Conservation (phyloP, 768 basidiomycete genomes). For the Dioszegia aurantiaca region DNA sequence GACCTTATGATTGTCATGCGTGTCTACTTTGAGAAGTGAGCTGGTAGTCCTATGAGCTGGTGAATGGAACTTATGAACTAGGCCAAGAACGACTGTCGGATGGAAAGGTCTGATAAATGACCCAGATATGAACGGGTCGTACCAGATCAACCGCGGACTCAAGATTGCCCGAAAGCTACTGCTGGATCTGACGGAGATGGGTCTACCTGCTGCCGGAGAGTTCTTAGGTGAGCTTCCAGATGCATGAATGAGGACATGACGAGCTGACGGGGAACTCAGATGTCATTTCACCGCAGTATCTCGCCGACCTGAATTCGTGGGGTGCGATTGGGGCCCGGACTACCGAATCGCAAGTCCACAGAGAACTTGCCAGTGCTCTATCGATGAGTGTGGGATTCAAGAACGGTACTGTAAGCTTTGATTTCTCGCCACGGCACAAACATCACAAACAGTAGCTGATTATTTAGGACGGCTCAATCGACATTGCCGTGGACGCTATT, state of each 20-base stretch:
- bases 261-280: slow-evolving; percentile 30
- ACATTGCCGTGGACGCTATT: slow-evolving; percentile 92
- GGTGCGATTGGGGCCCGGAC: slow-evolving; percentile 66
- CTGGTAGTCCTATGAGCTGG: no score
- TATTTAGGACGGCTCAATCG: slow-evolving; percentile 72
- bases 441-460: not conserved
- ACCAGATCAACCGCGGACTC: slow-evolving; percentile 95
- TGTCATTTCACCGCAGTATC: slow-evolving; percentile 55
- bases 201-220: slow-evolving; percentile 93
- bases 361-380: slow-evolving; percentile 57
- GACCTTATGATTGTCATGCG: slow-evolving; percentile 96
- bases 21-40: slow-evolving; percentile 90
- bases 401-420: slow-evolving; percentile 67
- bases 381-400: slow-evolving; percentile 98
- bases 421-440: not conserved
- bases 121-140: slow-evolving; percentile 82
- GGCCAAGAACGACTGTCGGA: slow-evolving; percentile 80
- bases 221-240: slow-evolving; percentile 60
- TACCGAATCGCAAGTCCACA: slow-evolving; percentile 52
- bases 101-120: slow-evolving; percentile 99
- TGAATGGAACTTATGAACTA: no score
- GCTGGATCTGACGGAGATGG: slow-evolving; percentile 82
- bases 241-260: not conserved
- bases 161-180: slow-evolving; percentile 81
- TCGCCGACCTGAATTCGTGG: slow-evolving; percentile 53